Conservation (phyloP, 1,139 yeast genomes). For the Eremothecium coryli region DNA sequence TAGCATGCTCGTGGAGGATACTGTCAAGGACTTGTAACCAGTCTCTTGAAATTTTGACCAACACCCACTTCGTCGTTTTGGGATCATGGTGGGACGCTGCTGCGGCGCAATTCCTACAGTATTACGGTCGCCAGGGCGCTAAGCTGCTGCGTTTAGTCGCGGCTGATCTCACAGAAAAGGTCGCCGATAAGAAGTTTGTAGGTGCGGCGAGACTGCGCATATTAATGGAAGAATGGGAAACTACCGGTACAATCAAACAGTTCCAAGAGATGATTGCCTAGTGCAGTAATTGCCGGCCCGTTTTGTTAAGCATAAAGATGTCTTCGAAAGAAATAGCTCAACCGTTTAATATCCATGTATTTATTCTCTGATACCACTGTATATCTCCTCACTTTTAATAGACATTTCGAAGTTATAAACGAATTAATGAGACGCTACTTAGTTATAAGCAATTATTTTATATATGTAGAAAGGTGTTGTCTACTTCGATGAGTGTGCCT, state of each 20-base stretch:
- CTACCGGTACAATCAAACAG: slow-evolving; percentile 37
- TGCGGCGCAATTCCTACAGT: slow-evolving; percentile 44
- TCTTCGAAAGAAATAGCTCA: not conserved
- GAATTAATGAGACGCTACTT: too few relatives aligned
- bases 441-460: too few relatives aligned
- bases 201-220: slow-evolving; percentile 71
- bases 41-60: slow-evolving; percentile 40
- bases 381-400: too few relatives aligned
- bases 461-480: too few relatives aligned
- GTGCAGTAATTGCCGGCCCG: not conserved
- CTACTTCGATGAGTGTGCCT: too few relatives aligned
- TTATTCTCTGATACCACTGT: too few relatives aligned
- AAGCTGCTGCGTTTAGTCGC: slow-evolving; percentile 48
- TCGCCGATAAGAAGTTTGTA: slow-evolving; percentile 46
- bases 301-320: not conserved
- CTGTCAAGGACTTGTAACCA: slow-evolving; percentile 63
- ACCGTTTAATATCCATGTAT: not conserved
- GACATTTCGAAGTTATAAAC: too few relatives aligned
- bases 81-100: slow-evolving; percentile 93
- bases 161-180: slow-evolving; percentile 42
- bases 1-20: slow-evolving; percentile 55
- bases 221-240: slow-evolving; percentile 68
- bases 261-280: slow-evolving; percentile 46
- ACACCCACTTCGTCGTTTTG: slow-evolving; percentile 62
- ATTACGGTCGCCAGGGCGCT: slow-evolving; percentile 60